A percentile compares a stretch with the other conserved stretches of the same genome.
Evolutionary conservation across 495 filamentous ascomycete genomes (phyloP).

Genomic region (Apiosordaria backusii): DNA sequence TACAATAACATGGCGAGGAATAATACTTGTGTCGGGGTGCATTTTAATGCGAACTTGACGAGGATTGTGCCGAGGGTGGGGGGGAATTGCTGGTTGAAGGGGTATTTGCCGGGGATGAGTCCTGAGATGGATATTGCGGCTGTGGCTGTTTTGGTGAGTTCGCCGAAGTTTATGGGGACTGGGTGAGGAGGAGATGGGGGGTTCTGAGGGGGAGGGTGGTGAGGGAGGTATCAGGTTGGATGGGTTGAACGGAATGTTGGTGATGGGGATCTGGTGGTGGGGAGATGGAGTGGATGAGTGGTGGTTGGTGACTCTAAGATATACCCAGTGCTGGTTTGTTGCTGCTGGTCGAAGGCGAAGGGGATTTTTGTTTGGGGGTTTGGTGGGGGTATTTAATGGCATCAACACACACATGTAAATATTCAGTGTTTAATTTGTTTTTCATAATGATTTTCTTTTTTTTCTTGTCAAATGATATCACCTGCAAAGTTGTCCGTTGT

Average conservation of each 20-base stretch:
- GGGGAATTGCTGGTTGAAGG: constrained; percentile 16
- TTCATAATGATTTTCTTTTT: background rate
- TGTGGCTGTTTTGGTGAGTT: constrained; percentile 2
- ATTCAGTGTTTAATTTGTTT: background rate
- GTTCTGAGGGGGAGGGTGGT: too few species aligned
- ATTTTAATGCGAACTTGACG: constrained; percentile 17
- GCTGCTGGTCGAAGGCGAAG: too few species aligned
- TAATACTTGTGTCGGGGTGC: constrained; percentile 20
- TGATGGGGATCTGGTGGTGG: too few species aligned
- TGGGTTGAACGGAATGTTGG: too few species aligned
- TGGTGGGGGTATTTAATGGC: too few species aligned
- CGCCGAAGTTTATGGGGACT: constrained; percentile 7
- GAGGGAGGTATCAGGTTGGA: too few species aligned
- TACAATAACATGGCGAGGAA: constrained; percentile 17
- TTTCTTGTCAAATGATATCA: background rate
- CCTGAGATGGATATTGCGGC: constrained; percentile 12
- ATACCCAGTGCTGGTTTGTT: too few species aligned
- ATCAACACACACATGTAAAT: background rate
- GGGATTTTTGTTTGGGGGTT: too few species aligned
- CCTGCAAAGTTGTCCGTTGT: background rate
- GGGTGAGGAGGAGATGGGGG: background rate
- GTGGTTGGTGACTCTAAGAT: too few species aligned
- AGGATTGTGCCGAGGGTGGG: constrained; percentile 7
- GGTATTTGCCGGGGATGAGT: constrained; percentile 15
- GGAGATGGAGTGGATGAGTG: too few species aligned